phyloP scores from a whole-genome alignment of 2,329 filamentous ascomycete species.

The Colletotrichum chrysophilum region DNA sequence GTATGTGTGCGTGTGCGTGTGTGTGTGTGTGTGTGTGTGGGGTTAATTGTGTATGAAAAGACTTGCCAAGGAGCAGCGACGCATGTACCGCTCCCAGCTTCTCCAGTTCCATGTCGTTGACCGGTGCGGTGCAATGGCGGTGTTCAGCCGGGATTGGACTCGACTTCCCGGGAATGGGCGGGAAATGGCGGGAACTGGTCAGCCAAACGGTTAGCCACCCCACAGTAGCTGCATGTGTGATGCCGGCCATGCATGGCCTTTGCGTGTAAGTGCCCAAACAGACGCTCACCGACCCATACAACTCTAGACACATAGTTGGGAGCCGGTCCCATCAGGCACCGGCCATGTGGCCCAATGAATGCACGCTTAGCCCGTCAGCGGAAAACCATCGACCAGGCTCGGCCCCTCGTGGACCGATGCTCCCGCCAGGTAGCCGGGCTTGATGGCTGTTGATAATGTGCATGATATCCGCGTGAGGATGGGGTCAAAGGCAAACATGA shows the following conservation, averaged over 20 bases:
- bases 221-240: slow-evolving; percentile 23
- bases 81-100: background rate
- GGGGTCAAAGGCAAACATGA: background rate
- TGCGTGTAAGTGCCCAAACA: slow-evolving; percentile 23
- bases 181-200: slow-evolving; percentile 5
- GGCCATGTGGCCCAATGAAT: slow-evolving; percentile 21
- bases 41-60: background rate
- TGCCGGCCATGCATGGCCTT: slow-evolving; percentile 20
- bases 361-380: slow-evolving; percentile 1
- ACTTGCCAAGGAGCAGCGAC: background rate
- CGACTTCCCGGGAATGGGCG: background rate
- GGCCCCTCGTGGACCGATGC: slow-evolving; percentile 3
- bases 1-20: no score
- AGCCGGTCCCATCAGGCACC: slow-evolving; percentile 22
- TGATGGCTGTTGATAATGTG: slow-evolving; percentile 14
- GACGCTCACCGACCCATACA: slow-evolving; percentile 23
- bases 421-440: slow-evolving; percentile 8
- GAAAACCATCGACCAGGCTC: slow-evolving; percentile 8
- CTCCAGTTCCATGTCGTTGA: background rate
- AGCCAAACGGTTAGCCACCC: background rate
- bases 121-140: background rate
- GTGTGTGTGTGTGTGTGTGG: background rate
- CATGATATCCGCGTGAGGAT: background rate
- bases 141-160: background rate
- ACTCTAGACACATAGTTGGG: slow-evolving; percentile 23